Conservation (phyloP, 164 flowering plant species). For the Kalanchoe fedtschenkoi region DNA sequence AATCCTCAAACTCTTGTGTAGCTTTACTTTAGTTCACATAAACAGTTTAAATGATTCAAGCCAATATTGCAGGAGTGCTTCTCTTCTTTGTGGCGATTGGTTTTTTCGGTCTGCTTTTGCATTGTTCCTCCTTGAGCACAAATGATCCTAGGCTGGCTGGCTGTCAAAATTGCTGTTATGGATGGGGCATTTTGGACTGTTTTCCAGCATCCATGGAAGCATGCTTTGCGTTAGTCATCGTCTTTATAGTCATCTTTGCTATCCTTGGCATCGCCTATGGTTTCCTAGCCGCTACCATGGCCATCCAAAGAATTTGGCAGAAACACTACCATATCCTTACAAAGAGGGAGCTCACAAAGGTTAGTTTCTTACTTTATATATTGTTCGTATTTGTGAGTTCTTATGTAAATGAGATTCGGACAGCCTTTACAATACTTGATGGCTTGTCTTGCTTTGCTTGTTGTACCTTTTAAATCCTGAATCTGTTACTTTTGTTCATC, state of each 20-base stretch:
- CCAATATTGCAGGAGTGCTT: conserved; percentile 49
- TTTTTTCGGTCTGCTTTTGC: conserved; percentile 67
- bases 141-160: conserved; percentile 77
- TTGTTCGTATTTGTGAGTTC: background rate
- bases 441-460: no score
- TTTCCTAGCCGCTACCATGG: conserved; percentile 89
- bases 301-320: conserved; percentile 89
- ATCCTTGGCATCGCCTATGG: conserved; percentile 93
- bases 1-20: background rate
- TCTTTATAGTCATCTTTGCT: conserved; percentile 77
- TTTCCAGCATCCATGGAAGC: conserved; percentile 95
- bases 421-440: no score
- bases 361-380: conserved; percentile 8
- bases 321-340: conserved; percentile 94
- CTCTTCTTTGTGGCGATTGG: conserved; percentile 83
- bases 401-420: background rate
- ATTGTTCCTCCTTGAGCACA: conserved; percentile 58
- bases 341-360: conserved; percentile 92
- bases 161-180: conserved; percentile 88
- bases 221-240: conserved; percentile 66
- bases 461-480: no score
- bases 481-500: no score
- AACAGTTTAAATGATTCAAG: background rate
- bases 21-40: background rate
- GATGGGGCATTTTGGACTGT: conserved; percentile 95